Evolutionary conservation across 441 rosid genomes (phyloP).

Genomic region (Flueggea neowawraea): DNA sequence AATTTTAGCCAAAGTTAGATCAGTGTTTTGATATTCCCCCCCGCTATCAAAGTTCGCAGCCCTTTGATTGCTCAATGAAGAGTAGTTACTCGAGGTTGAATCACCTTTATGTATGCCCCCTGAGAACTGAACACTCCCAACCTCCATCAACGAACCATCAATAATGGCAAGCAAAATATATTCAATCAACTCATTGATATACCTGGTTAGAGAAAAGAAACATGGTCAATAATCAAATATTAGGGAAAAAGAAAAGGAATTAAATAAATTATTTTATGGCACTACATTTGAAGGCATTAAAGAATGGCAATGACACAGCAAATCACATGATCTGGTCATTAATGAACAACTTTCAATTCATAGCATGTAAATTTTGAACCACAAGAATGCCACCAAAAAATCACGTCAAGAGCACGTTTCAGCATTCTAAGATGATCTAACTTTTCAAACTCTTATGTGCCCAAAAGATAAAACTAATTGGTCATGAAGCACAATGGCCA

Average conservation of each 20-base stretch:
- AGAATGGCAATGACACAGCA: not conserved
- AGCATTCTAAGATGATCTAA: too few relatives aligned
- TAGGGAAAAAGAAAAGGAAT: not conserved
- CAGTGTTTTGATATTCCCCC: constrained; percentile 28
- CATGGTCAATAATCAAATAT: too few relatives aligned
- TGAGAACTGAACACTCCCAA: constrained; percentile 37
- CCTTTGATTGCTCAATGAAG: constrained; percentile 26
- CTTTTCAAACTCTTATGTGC: too few relatives aligned
- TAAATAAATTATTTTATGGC: not conserved
- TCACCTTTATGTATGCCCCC: constrained; percentile 31
- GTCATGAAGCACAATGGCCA: too few relatives aligned
- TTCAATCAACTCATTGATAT: constrained; percentile 87
- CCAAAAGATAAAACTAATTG: too few relatives aligned
- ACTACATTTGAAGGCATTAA: not conserved
- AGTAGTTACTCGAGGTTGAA: constrained; percentile 23
- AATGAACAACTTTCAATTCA: too few relatives aligned
- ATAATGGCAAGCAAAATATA: constrained; percentile 51
- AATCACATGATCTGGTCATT: not conserved
- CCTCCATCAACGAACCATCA: constrained; percentile 40
- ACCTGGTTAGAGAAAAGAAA: constrained; percentile 41
- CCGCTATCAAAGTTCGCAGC: not conserved
- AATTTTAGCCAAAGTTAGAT: constrained; percentile 27
- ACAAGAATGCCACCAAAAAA: too few relatives aligned
- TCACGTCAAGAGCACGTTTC: too few relatives aligned
- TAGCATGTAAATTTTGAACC: too few relatives aligned